Conservation (phyloP, 2,329 filamentous ascomycete species). For the Hawksworthiomyces lignivorus region DNA sequence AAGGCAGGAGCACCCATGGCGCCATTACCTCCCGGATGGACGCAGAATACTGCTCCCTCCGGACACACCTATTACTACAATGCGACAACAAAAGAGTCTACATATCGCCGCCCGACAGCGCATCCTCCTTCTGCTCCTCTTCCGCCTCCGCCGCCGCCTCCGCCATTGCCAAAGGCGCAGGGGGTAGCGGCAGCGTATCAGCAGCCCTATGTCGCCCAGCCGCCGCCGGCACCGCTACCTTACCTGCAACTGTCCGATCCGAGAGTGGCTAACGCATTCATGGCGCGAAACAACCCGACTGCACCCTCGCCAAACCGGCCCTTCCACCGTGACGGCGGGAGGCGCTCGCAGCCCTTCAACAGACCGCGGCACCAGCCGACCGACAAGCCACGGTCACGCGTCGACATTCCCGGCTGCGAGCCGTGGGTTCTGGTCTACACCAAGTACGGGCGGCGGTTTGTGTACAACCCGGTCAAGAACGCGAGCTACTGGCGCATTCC, state of each 20-base stretch:
- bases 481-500: conserved; percentile 95
- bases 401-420: conserved; percentile 69
- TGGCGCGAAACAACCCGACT: conserved; percentile 37
- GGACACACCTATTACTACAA: conserved; percentile 89
- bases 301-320: conserved; percentile 22
- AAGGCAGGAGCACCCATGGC: conserved; percentile 41
- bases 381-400: conserved; percentile 76
- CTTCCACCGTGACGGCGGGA: conserved; percentile 12
- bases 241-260: conserved; percentile 42
- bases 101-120: conserved; percentile 62
- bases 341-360: conserved; percentile 41
- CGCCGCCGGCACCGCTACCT: conserved; percentile 33
- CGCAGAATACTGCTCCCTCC: conserved; percentile 83
- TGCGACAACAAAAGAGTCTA: conserved; percentile 72
- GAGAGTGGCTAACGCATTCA: conserved; percentile 51
- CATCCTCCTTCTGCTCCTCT: background rate
- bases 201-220: conserved; percentile 21
- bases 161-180: conserved; percentile 9
- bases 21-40: conserved; percentile 74
- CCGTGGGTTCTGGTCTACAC: conserved; percentile 94
- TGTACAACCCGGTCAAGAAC: conserved; percentile 78
- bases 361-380: conserved; percentile 58
- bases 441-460: conserved; percentile 80
- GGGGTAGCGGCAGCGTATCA: conserved; percentile 20
- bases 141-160: conserved; percentile 23